Evolutionary conservation across 176 grass and related monocot species (phyloP), one percentile per base, ranked within the genome.

Genomic region (Stipa capillata): DNA sequence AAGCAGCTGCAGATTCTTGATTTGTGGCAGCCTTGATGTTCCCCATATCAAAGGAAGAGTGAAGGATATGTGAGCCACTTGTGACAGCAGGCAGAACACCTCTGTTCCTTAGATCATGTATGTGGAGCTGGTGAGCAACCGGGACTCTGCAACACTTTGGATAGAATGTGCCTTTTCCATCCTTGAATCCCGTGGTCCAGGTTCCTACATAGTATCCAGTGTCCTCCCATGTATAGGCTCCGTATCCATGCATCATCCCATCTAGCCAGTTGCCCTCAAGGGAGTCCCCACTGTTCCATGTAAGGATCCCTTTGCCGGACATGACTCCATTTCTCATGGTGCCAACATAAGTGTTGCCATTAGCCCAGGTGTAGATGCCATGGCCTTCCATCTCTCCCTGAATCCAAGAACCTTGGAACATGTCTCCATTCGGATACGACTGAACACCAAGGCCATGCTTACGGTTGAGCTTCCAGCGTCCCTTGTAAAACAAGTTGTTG

Each of bases 131-230:
- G 10, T 93, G 83, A 39, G 21, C 79, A 18, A 77, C 73, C 45
- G 90, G 88, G 62, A 99, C 52, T 69, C 73, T 99, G 87, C 86
- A 90, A 33, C 66, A 66, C 67, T 87, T 87, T 31, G 92, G 88
- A 69, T 95, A 99, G 84, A 99, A 99, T 25, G 87, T 81, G 18
- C 96, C 96, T 54, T 83, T 94, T 55, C 92, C 96, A 83, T 99
- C 96, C 79, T 99, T 99, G 40, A 99, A 45, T 51, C 96, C 96
- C 56, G 85, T 92, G 36, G 92, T 99, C 96, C 96, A 99, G 5
- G 88, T 95, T 64, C 96, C 92, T 31, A 99, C 55, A 81, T 95
- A 99, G 73, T 81, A 91, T 10, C 88, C 86, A n/a, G 88, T 85
- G 65, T 79, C 88, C 53, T 87, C 82, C 90, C 92, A 99, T 4